Evolutionary conservation across 2,329 filamentous ascomycete species (phyloP).

Genomic region (Coniochaeta pulveracea): DNA sequence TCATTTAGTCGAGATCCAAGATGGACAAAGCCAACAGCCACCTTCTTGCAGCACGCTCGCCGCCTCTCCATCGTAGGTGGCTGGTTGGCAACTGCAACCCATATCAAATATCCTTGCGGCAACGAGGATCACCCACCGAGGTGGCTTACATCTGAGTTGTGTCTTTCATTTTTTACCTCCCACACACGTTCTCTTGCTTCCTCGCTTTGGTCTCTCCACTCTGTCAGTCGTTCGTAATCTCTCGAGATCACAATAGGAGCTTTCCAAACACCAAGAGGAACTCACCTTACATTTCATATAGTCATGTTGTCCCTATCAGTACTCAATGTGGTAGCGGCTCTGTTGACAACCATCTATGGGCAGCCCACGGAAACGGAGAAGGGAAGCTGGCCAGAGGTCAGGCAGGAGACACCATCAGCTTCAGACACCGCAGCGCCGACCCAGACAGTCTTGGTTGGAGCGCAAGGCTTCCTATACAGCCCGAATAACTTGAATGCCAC

Average conservation of each 20-base stretch:
- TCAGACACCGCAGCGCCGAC: background rate
- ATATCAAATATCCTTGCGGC: too few relatives aligned
- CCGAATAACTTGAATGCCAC: slow-evolving; percentile 22
- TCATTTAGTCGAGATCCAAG: too few relatives aligned
- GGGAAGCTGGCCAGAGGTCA: background rate
- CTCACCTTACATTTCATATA: background rate
- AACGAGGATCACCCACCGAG: too few relatives aligned
- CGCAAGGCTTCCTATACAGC: slow-evolving; percentile 19
- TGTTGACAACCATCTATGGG: background rate
- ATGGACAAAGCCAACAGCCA: too few relatives aligned
- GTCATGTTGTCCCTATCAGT: background rate
- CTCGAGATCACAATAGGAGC: background rate
- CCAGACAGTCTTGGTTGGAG: background rate
- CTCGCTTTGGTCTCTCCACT: background rate
- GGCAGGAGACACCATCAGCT: background rate
- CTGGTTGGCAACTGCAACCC: too few relatives aligned
- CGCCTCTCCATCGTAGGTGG: too few relatives aligned
- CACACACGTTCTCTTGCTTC: background rate
- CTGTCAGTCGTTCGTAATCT: slow-evolving; percentile 1
- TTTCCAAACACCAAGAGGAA: background rate
- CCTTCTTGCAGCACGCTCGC: too few relatives aligned
- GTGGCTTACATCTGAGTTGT: too few relatives aligned
- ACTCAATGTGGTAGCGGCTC: background rate
- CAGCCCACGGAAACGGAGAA: background rate
- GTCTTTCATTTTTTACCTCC: background rate